These are phyloP conservation scores for Calonectria honghensis DNA, from an alignment of 2,329 filamentous ascomycete genomes.

Conservation along the genomic window DNA sequence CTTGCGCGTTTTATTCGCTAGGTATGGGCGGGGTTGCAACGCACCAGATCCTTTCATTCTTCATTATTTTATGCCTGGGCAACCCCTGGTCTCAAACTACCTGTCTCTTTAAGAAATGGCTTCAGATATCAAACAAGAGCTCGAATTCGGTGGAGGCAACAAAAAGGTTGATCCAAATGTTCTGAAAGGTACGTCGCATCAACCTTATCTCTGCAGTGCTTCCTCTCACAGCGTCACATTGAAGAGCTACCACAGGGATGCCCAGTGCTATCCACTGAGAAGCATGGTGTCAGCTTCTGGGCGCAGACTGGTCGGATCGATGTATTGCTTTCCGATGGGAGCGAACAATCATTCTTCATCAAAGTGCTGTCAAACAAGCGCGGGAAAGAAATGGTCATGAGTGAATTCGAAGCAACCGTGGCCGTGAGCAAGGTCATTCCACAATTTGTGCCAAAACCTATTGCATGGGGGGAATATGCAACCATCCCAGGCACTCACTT, in stretches of 20 bases:
- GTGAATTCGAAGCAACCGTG: conserved; percentile 41
- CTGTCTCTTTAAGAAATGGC: conserved; percentile 46
- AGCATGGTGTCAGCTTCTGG: conserved; percentile 61
- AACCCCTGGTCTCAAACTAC: background rate
- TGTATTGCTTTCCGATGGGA: conserved; percentile 53
- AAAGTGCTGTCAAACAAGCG: conserved; percentile 37
- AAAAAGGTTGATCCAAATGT: conserved; percentile 35
- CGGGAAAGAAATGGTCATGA: conserved; percentile 34
- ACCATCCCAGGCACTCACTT: conserved; percentile 36
- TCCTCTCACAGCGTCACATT: background rate
- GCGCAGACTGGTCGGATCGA: conserved; percentile 58
- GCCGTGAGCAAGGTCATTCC: conserved; percentile 28
- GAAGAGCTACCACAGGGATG: conserved; percentile 59
- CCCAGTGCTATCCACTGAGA: conserved; percentile 55
- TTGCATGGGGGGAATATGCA: conserved; percentile 38
- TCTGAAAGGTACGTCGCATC: conserved; percentile 37
- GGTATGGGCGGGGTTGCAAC: conserved; percentile 4
- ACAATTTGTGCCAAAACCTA: conserved; percentile 41
- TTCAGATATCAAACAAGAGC: conserved; percentile 45
- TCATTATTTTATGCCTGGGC: background rate
- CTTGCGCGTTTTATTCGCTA: background rate
- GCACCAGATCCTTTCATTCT: background rate
- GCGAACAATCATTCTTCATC: conserved; percentile 55
- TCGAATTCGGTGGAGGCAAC: conserved; percentile 37
- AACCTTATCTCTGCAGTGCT: background rate